A percentile compares a stretch with the other conserved stretches of the same genome.
phyloP scores from a whole-genome alignment of 441 rosid species.

The Pelargonium myrrhifolium region DNA sequence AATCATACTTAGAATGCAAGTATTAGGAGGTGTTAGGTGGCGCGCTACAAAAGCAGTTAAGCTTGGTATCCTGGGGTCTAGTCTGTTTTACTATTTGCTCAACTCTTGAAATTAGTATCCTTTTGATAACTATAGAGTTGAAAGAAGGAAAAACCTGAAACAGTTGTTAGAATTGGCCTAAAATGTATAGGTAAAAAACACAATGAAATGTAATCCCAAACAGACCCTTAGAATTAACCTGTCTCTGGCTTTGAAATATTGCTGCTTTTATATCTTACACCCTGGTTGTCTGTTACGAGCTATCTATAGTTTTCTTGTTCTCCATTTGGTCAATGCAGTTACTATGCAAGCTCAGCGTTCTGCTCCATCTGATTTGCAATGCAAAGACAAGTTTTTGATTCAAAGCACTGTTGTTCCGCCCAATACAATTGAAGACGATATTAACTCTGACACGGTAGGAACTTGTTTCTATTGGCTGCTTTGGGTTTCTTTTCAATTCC shows the following conservation, averaged over 20 bases:
- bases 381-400: constrained; percentile 53
- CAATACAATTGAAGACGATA: constrained; percentile 34
- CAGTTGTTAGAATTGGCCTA: too few relatives aligned
- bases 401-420: constrained; percentile 38
- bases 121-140: background rate
- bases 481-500: background rate
- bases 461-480: constrained; percentile 5
- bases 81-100: background rate
- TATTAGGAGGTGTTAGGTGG: too few relatives aligned
- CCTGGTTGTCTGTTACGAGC: background rate
- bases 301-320: background rate
- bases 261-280: background rate
- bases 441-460: constrained; percentile 33
- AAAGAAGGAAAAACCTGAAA: background rate
- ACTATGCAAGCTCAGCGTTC: constrained; percentile 43
- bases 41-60: too few relatives aligned
- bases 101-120: background rate
- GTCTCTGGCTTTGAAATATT: background rate
- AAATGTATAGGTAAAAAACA: too few relatives aligned
- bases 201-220: too few relatives aligned
- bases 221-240: background rate
- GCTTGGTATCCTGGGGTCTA: background rate
- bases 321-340: constrained; percentile 26
- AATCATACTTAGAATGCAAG: too few relatives aligned
- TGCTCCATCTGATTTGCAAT: constrained; percentile 38